Conservation (phyloP, 106 monocot genomes). For the Acanthochlamys bracteata region DNA sequence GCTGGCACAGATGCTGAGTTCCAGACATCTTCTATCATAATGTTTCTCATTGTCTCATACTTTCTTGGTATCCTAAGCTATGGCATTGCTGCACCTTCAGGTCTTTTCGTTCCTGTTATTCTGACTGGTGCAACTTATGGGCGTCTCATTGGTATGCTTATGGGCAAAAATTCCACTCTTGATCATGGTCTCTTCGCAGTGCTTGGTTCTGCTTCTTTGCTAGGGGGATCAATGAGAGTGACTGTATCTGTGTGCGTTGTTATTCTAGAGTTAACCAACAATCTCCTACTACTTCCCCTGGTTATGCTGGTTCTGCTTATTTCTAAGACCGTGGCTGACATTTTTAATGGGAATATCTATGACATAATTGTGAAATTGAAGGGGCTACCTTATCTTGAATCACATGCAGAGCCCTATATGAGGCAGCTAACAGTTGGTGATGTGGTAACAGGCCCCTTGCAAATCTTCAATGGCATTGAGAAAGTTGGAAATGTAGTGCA, state of each 20-base stretch:
- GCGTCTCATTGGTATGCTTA: conserved; percentile 56
- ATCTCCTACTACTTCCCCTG: conserved; percentile 73
- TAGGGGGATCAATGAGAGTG: conserved; percentile 82
- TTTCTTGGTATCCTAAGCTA: conserved; percentile 81
- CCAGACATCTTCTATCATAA: conserved; percentile 38
- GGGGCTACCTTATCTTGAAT: conserved; percentile 56
- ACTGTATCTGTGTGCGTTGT: conserved; percentile 79
- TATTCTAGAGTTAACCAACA: conserved; percentile 71
- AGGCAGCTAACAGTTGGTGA: conserved; percentile 36
- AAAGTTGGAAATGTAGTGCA: conserved; percentile 45
- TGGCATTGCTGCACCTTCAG: conserved; percentile 69
- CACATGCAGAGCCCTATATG: conserved; percentile 40
- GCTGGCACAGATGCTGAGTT: conserved; percentile 53
- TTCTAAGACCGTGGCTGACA: conserved; percentile 59
- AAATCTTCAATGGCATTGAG: conserved; percentile 37
- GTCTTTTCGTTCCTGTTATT: conserved; percentile 83
- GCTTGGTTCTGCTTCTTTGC: conserved; percentile 68
- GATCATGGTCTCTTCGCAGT: conserved; percentile 85
- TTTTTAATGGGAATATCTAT: conserved; percentile 42
- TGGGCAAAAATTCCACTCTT: conserved; percentile 40
- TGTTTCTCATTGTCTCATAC: conserved; percentile 60
- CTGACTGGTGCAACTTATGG: conserved; percentile 85
- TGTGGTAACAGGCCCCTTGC: conserved; percentile 39
- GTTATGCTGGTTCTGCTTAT: conserved; percentile 90
- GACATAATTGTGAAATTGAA: conserved; percentile 39